Evolutionary conservation across 306 rosid genomes (phyloP), one percentile per base, ranked within the genome.

Genomic region (Echinosophora koreensis): DNA sequence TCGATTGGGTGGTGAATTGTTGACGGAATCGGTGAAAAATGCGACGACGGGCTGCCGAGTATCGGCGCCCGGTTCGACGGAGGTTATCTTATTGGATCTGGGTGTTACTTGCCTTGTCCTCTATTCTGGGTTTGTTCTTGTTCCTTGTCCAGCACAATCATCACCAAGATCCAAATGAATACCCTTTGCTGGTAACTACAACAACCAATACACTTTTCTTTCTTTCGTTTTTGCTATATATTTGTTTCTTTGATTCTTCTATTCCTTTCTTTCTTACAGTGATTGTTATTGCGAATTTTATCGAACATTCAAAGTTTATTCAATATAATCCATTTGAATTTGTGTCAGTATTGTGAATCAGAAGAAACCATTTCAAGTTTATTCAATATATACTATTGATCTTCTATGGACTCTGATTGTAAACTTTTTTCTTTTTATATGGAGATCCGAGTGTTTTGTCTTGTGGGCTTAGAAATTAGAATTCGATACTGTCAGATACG

Each of bases 1-100:
- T 30, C 65, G 84, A 84, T 80, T 86, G 41, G 38, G 78, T 7
- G 69, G 64, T 78, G 80, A 82, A 79, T 81, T 87, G 87, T 77
- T 82, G 89, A 73, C 80, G 76, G 69, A 72, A 61, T 76, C 77
- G 37, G 84, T 60, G 84, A 74, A 89, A 83, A 84, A 96, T 96
- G 99, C 87, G 97, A 83, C 97, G 98, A 77, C 97, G 99, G 94
- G 91, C 89, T 47, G 96, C 93, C 91, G 99, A 92, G 15, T 87
- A 64, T 86, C 97, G 99, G 94, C 99, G 98, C 91, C 97, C 93
- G 88, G 93, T 84, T 61, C 85, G 98, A 73, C 87, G 96, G 91
- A 86, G 92, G 92, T 87, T 89, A 60, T 84, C 97, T 44, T 72
- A 84, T 88, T 92, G 97, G 99, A 92, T 96, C 97, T 92, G 97